Evolutionary conservation across 371 early-diverging fungal genomes (phyloP).

Genomic region (Smittium culicis): DNA sequence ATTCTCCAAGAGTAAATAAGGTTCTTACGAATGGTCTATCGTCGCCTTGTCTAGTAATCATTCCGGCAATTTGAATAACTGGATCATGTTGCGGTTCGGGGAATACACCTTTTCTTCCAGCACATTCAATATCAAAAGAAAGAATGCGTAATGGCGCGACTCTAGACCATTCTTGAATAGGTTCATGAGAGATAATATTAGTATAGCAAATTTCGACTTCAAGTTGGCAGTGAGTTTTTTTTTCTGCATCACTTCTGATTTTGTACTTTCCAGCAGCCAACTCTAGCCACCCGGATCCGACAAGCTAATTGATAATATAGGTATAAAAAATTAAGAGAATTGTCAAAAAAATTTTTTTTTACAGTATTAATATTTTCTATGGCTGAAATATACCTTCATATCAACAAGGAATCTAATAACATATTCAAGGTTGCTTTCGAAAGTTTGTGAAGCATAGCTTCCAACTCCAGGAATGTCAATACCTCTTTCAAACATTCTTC

Average conservation of each 20-base stretch:
- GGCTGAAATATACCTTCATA: conserved; percentile 44
- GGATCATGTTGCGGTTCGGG: conserved; percentile 91
- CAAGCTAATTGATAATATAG: too few relatives aligned
- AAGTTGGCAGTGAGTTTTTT: conserved; percentile 59
- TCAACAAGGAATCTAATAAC: conserved; percentile 98
- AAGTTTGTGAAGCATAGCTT: conserved; percentile 44
- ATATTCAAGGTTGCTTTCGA: conserved; percentile 87
- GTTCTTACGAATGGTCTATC: conserved; percentile 73
- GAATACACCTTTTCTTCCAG: conserved; percentile 92
- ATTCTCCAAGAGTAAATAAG: conserved; percentile 81
- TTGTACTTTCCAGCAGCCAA: conserved; percentile 57
- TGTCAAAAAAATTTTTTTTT: too few relatives aligned
- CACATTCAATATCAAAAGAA: conserved; percentile 99
- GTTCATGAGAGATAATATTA: conserved; percentile 67
- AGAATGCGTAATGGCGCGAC: conserved; percentile 94
- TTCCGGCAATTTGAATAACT: conserved; percentile 99
- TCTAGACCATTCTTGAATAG: conserved; percentile 83
- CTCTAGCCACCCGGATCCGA: conserved; percentile 89
- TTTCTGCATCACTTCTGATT: conserved; percentile 22
- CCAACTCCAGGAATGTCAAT: conserved; percentile 37
- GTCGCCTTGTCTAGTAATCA: conserved; percentile 85
- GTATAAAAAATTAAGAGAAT: too few relatives aligned
- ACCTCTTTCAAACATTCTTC: conserved; percentile 38
- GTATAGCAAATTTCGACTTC: conserved; percentile 51
- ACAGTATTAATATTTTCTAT: too few relatives aligned